These are phyloP conservation scores for Russula sp. DNA, from an alignment of 768 basidiomycete genomes.

Conservation along the genomic window DNA sequence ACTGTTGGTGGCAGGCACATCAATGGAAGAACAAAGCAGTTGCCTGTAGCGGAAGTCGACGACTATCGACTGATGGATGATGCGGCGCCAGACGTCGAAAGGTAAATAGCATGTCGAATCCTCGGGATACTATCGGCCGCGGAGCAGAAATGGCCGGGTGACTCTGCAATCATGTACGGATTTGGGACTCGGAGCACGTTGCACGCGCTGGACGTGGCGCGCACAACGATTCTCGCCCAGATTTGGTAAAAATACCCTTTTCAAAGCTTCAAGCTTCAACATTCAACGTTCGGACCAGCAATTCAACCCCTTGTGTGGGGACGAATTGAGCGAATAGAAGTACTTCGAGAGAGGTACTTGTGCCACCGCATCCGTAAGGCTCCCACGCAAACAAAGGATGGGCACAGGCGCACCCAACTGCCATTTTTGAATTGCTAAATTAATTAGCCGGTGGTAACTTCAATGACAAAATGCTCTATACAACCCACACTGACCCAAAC, in stretches of 20 bases:
- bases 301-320: neutral
- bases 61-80: neutral
- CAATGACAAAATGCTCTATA: neutral
- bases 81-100: neutral
- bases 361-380: neutral
- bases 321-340: neutral
- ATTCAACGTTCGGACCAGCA: neutral
- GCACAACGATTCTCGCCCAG: neutral
- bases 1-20: neutral
- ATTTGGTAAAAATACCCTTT: slow-evolving; percentile 5
- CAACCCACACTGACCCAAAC: neutral
- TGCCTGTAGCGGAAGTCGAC: neutral
- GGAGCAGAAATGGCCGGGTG: slow-evolving; percentile 10
- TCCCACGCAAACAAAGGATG: neutral
- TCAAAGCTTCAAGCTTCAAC: neutral
- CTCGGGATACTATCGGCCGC: slow-evolving; percentile 5
- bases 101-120: neutral
- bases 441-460: neutral
- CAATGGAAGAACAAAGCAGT: slow-evolving; percentile 13
- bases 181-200: neutral
- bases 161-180: neutral
- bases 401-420: neutral
- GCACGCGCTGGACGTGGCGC: too few relatives aligned
- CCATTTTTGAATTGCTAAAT: neutral
- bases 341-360: neutral